phyloP scores from a whole-genome alignment of 192 early-diverging fungal genomes.

The Podila epicladia region DNA sequence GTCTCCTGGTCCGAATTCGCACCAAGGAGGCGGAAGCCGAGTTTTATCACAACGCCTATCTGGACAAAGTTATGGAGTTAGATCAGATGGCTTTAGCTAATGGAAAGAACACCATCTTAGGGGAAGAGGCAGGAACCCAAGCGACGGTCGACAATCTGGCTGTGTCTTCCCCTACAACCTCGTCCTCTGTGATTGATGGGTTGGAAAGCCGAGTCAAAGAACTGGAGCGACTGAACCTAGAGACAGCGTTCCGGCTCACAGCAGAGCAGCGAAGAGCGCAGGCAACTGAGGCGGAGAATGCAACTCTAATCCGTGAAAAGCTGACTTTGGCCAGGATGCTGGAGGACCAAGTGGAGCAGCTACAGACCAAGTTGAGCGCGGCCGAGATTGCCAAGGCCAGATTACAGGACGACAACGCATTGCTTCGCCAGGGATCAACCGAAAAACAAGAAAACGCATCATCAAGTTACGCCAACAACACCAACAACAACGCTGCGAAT shows the following conservation, averaged over 20 bases:
- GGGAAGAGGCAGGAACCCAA: not conserved
- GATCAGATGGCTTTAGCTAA: slow-evolving; percentile 42
- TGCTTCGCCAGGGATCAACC: slow-evolving; percentile 20
- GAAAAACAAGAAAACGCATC: slow-evolving; percentile 9
- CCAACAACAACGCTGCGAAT: not conserved
- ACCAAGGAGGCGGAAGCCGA: slow-evolving; percentile 50
- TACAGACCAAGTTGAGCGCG: slow-evolving; percentile 40
- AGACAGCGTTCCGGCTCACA: slow-evolving; percentile 35
- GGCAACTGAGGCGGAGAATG: slow-evolving; percentile 38
- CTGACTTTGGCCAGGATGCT: slow-evolving; percentile 38
- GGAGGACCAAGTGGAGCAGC: slow-evolving; percentile 48
- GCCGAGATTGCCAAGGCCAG: slow-evolving; percentile 39
- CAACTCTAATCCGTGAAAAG: slow-evolving; percentile 37
- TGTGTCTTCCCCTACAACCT: not conserved
- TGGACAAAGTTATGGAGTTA: slow-evolving; percentile 47
- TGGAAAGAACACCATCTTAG: slow-evolving; percentile 18
- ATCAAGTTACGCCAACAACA: not conserved
- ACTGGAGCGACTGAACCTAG: slow-evolving; percentile 37
- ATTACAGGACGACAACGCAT: slow-evolving; percentile 40
- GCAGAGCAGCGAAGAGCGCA: slow-evolving; percentile 43
- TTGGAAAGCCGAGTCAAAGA: slow-evolving; percentile 35
- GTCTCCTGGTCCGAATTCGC: slow-evolving; percentile 37
- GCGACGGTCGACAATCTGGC: slow-evolving; percentile 7
- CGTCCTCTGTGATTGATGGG: slow-evolving; percentile 12
- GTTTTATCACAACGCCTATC: slow-evolving; percentile 50